A percentile compares a stretch with the other conserved stretches of the same genome.
phyloP scores from a whole-genome alignment of 768 basidiomycete genomes.

The Mrakia blollopis region DNA sequence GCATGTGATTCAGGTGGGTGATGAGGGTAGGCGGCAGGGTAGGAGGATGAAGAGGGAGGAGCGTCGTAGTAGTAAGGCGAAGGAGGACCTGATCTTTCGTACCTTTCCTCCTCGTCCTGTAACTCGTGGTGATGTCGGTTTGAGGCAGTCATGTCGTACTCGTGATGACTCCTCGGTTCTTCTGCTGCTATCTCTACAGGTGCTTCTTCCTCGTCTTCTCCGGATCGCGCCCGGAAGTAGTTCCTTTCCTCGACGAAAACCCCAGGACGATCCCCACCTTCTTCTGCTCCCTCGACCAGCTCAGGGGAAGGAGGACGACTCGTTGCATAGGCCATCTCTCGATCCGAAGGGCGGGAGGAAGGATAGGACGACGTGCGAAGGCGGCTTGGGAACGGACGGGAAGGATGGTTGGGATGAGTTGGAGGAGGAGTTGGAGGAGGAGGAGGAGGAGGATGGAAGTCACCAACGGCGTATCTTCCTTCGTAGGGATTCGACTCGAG shows the following conservation, averaged over 20 bases:
- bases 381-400: neutral
- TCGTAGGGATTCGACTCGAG: too few relatives aligned
- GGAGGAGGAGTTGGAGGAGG: neutral
- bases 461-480: too few relatives aligned
- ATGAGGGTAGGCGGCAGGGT: neutral
- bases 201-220: neutral
- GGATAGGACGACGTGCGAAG: neutral
- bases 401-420: neutral
- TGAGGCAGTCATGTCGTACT: too few relatives aligned
- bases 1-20: neutral
- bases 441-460: neutral
- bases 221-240: neutral
- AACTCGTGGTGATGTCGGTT: neutral
- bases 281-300: neutral
- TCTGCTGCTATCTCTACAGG: neutral
- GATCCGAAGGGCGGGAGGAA: neutral
- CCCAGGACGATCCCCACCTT: neutral
- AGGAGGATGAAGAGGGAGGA: neutral
- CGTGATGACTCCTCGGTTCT: neutral
- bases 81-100: neutral
- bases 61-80: neutral
- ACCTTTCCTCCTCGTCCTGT: neutral
- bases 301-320: neutral
- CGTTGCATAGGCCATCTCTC: neutral
- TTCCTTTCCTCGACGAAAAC: neutral